Evolutionary conservation across 2,329 filamentous ascomycete genomes (phyloP).

Genomic region (Aureobasidium sp.): DNA sequence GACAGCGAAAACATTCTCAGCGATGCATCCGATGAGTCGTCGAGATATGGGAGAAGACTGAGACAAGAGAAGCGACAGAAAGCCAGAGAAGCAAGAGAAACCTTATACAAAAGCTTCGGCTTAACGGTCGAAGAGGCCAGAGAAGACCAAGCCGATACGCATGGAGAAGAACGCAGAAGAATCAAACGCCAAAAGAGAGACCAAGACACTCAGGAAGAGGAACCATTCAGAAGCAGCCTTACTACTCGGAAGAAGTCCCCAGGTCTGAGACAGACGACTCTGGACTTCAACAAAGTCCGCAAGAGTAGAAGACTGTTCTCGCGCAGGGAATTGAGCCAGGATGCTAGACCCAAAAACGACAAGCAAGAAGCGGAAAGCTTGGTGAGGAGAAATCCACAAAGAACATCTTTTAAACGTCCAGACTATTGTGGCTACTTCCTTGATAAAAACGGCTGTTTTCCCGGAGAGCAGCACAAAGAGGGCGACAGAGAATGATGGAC

Average conservation of each 20-base stretch:
- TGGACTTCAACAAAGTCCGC: not conserved
- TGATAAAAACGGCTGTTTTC: no score
- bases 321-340: not conserved
- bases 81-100: not conserved
- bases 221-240: not conserved
- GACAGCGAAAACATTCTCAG: no score
- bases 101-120: not conserved
- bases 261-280: not conserved
- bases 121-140: not conserved
- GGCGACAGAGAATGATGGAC: no score
- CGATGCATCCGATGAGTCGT: no score
- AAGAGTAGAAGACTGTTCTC: conserved; percentile 1
- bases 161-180: not conserved
- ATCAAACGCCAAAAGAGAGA: not conserved
- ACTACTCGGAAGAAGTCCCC: not conserved
- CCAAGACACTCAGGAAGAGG: not conserved
- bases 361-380: not conserved
- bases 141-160: not conserved
- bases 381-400: not conserved
- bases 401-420: no score
- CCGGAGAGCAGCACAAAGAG: no score
- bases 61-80: not conserved
- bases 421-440: no score
- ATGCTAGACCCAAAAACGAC: no score
- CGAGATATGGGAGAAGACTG: not conserved